A percentile compares a stretch with the other conserved stretches of the same genome.
Evolutionary conservation across 352 stramenopile genomes (phyloP).

Genomic region (Globisporangium radiosum): DNA sequence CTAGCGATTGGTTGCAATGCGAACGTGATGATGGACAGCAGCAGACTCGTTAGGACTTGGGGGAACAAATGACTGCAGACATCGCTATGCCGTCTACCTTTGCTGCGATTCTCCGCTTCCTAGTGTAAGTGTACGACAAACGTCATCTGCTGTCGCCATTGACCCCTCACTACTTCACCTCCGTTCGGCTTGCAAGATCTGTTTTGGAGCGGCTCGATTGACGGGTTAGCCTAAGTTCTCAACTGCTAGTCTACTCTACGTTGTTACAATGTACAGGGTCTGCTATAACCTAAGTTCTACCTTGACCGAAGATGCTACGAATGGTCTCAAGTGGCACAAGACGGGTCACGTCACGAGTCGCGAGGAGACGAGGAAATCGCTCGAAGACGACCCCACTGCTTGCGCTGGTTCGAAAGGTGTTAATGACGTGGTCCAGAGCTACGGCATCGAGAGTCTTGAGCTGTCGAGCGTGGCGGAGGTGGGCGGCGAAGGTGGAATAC

Average conservation of each 20-base stretch:
- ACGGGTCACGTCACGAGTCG: background rate
- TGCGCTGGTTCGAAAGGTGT: background rate
- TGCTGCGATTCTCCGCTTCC: too few relatives aligned
- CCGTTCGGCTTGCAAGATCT: too few relatives aligned
- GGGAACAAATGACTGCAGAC: too few relatives aligned
- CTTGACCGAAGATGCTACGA: background rate
- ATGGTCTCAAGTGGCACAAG: slow-evolving; percentile 5
- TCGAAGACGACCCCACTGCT: background rate
- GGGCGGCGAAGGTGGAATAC: slow-evolving; percentile 1
- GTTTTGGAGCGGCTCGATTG: background rate
- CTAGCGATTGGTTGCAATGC: slow-evolving; percentile 7
- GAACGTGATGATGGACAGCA: too few relatives aligned
- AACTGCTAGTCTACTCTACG: background rate
- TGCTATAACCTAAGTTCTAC: background rate
- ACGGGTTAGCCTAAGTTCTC: background rate
- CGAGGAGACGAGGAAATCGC: slow-evolving; percentile 2
- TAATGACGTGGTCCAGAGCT: background rate
- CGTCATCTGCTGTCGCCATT: too few relatives aligned
- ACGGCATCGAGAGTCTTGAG: background rate
- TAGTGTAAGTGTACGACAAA: too few relatives aligned
- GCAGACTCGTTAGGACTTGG: too few relatives aligned
- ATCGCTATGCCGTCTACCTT: too few relatives aligned
- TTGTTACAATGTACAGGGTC: background rate
- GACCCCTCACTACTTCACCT: too few relatives aligned
- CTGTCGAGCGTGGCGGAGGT: background rate